Evolutionary conservation across 192 early-diverging fungal species (phyloP).

Genomic region (Gaertneriomyces semiglobifer): DNA sequence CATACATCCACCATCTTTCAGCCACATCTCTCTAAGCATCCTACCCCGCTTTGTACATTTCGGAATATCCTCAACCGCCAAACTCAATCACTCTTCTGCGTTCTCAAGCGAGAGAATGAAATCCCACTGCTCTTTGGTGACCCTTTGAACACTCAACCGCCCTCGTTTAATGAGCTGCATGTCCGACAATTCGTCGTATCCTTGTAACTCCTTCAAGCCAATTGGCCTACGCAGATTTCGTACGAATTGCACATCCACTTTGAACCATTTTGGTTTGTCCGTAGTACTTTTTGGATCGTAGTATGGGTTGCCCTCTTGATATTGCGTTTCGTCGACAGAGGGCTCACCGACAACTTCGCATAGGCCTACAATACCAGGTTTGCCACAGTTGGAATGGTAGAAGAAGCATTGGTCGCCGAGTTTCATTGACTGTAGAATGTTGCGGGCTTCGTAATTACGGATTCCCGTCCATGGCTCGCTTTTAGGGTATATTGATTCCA

Average conservation of each 20-base stretch:
- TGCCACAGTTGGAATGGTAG: constrained; percentile 85
- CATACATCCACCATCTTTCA: no score
- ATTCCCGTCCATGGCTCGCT: constrained; percentile 7
- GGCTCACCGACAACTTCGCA: constrained; percentile 58
- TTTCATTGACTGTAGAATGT: constrained; percentile 78
- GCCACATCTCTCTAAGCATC: no score
- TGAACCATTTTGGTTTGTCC: constrained; percentile 74
- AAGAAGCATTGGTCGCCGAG: constrained; percentile 68
- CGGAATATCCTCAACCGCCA: no score
- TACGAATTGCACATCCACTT: constrained; percentile 80
- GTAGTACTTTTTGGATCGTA: constrained; percentile 69
- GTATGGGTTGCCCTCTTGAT: constrained; percentile 70
- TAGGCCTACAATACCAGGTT: constrained; percentile 77
- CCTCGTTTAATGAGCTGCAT: constrained; percentile 72
- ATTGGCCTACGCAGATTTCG: constrained; percentile 60
- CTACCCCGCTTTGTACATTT: no score
- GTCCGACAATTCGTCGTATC: constrained; percentile 34
- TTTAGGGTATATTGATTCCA: no score
- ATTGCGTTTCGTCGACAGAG: constrained; percentile 73
- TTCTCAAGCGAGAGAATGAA: constrained; percentile 56
- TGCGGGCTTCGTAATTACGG: constrained; percentile 74
- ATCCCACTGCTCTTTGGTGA: constrained; percentile 56
- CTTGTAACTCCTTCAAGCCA: constrained; percentile 66
- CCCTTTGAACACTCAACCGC: constrained; percentile 75
- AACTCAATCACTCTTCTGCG: not conserved